Evolutionary conservation across 2,329 filamentous ascomycete species (phyloP).

Genomic region (Fusarium zealandicum): DNA sequence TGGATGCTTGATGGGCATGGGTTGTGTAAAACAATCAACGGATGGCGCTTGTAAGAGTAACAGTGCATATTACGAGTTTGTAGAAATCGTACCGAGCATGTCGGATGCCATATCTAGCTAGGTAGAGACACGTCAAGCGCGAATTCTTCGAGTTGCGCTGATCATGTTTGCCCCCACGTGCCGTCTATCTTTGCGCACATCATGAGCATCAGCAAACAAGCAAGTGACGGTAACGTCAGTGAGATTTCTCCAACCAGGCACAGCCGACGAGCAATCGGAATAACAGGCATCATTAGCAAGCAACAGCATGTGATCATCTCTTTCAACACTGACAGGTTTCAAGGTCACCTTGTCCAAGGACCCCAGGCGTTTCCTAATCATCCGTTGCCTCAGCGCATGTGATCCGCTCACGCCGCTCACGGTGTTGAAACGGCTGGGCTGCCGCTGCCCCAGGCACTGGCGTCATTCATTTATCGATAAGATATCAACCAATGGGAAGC

Average conservation of each 20-base stretch:
- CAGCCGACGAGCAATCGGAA: not conserved
- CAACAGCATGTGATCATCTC: slow-evolving; percentile 20
- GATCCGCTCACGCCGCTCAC: slow-evolving; percentile 36
- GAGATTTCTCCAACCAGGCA: too few relatives aligned
- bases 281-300: not conserved
- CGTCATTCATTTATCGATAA: slow-evolving; percentile 38
- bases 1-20: slow-evolving; percentile 4
- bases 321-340: slow-evolving; percentile 3
- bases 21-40: too few relatives aligned
- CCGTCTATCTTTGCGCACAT: not conserved
- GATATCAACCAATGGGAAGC: slow-evolving; percentile 7
- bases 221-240: too few relatives aligned
- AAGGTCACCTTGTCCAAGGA: slow-evolving; percentile 21
- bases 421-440: slow-evolving; percentile 24
- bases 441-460: too few relatives aligned
- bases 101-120: not conserved
- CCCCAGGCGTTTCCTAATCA: slow-evolving; percentile 27
- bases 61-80: slow-evolving; percentile 8
- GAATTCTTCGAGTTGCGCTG: too few relatives aligned
- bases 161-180: slow-evolving; percentile 16
- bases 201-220: too few relatives aligned
- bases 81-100: too few relatives aligned
- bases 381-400: slow-evolving; percentile 36
- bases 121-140: slow-evolving; percentile 9
- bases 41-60: not conserved